A percentile compares a stretch with the other conserved stretches of the same genome.
Evolutionary conservation across 75 land plant genomes (phyloP).

Genomic region (Cupressus sempervirens): DNA sequence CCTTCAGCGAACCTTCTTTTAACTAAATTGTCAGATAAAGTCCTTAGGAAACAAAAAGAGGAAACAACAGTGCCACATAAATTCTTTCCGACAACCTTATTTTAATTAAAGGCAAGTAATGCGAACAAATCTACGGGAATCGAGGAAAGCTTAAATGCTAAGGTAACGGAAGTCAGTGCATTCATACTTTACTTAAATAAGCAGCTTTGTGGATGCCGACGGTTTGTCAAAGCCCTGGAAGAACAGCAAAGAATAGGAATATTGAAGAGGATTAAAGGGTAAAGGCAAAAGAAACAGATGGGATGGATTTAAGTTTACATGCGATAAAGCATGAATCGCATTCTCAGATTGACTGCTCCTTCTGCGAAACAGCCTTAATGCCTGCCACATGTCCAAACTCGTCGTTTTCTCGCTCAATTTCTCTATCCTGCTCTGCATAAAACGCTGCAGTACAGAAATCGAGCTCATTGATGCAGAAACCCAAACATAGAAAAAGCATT

Average conservation of each 20-base stretch:
- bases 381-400: neutral
- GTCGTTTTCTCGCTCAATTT: neutral
- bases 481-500: neutral
- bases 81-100: conserved; percentile 1
- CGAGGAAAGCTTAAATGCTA: neutral
- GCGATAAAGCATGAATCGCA: neutral
- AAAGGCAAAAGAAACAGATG: neutral
- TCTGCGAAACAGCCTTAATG: neutral
- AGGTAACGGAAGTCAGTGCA: neutral
- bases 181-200: neutral
- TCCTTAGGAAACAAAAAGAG: neutral
- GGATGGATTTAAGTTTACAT: neutral
- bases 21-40: neutral
- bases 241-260: neutral
- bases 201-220: neutral
- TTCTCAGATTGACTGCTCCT: neutral
- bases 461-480: neutral
- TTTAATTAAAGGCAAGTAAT: neutral
- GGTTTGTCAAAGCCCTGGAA: neutral
- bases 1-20: neutral
- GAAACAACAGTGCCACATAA: neutral
- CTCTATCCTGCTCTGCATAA: neutral
- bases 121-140: neutral
- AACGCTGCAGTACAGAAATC: neutral
- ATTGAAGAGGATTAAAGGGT: conserved; percentile 6